Conservation (phyloP, 2,329 filamentous ascomycete genomes). For the Madurella mycetomatis region DNA sequence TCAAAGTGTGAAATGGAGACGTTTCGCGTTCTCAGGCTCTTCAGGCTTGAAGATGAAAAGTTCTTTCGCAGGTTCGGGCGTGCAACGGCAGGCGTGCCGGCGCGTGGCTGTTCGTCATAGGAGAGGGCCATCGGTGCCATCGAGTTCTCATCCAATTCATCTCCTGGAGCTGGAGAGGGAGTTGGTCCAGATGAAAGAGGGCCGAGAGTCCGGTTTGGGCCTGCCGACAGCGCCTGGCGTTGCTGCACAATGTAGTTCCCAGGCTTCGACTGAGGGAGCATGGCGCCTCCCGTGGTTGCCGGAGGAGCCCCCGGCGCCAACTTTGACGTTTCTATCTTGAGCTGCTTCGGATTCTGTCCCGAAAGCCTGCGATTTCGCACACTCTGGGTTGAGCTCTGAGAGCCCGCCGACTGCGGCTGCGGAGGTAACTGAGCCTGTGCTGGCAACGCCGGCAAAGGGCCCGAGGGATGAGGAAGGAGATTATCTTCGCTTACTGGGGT, state of each 20-base stretch:
- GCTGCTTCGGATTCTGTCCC: constrained; percentile 70
- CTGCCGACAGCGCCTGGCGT: constrained; percentile 39
- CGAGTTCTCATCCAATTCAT: constrained; percentile 32
- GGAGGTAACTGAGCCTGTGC: constrained; percentile 43
- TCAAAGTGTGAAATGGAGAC: constrained; percentile 62
- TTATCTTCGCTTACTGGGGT: constrained; percentile 67
- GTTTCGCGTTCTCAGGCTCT: constrained; percentile 69
- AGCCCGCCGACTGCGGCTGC: constrained; percentile 32
- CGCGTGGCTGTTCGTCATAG: constrained; percentile 37
- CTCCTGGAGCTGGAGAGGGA: constrained; percentile 34
- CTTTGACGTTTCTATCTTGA: constrained; percentile 77
- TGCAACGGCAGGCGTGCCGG: constrained; percentile 49
- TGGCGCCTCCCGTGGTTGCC: constrained; percentile 20
- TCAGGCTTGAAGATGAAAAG: constrained; percentile 65
- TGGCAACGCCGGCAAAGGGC: constrained; percentile 44
- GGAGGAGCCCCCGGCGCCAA: constrained; percentile 27
- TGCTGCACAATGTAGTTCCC: constrained; percentile 40
- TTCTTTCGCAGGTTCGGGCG: constrained; percentile 58
- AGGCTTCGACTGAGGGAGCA: constrained; percentile 28
- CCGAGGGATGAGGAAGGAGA: constrained; percentile 27
- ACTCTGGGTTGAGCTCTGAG: constrained; percentile 35
- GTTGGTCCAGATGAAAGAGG: constrained; percentile 31
- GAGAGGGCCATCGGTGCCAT: constrained; percentile 24
- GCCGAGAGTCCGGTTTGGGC: constrained; percentile 30
- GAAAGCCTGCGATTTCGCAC: constrained; percentile 77